A percentile compares a stretch with the other conserved stretches of the same genome.
phyloP scores from a whole-genome alignment of 2,329 filamentous ascomycete genomes.

The Chaetothyriales sp. region DNA sequence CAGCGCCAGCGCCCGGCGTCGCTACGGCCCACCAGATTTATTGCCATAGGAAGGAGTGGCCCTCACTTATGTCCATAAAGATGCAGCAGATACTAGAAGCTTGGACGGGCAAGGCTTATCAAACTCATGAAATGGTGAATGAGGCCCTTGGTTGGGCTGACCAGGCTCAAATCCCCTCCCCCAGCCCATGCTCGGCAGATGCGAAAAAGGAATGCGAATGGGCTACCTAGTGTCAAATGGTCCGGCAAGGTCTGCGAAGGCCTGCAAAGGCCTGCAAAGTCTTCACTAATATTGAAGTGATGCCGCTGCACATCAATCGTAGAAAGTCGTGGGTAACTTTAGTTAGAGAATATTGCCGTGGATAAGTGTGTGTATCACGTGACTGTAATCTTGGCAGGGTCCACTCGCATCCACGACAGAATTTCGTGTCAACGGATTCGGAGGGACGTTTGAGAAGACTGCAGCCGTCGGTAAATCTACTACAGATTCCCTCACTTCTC shows the following conservation, averaged over 20 bases:
- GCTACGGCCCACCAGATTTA: not conserved
- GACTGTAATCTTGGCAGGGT: not conserved
- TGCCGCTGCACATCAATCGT: not conserved
- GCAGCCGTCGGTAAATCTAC: not conserved
- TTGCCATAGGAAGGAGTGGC: not conserved
- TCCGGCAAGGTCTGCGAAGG: not conserved
- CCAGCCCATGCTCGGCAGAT: not conserved
- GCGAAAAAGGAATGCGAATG: too few relatives aligned
- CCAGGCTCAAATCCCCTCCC: not conserved
- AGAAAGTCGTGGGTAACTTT: not conserved
- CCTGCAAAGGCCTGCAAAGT: not conserved
- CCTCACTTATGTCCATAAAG: not conserved
- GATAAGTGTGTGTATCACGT: not conserved
- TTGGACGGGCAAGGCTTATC: not conserved
- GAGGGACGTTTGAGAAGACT: not conserved
- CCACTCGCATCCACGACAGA: not conserved
- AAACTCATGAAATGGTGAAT: not conserved
- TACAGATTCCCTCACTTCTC: not conserved
- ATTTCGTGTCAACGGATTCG: not conserved
- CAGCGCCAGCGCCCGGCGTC: too few relatives aligned
- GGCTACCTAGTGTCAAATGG: not conserved
- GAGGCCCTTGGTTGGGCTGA: too few relatives aligned
- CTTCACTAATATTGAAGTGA: not conserved
- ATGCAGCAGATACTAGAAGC: not conserved
- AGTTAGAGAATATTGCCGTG: not conserved